Percentiles rank a stretch among this genome's conserved stretches.
phyloP scores from a whole-genome alignment of 306 rosid genomes.

The Vigna mungo region DNA sequence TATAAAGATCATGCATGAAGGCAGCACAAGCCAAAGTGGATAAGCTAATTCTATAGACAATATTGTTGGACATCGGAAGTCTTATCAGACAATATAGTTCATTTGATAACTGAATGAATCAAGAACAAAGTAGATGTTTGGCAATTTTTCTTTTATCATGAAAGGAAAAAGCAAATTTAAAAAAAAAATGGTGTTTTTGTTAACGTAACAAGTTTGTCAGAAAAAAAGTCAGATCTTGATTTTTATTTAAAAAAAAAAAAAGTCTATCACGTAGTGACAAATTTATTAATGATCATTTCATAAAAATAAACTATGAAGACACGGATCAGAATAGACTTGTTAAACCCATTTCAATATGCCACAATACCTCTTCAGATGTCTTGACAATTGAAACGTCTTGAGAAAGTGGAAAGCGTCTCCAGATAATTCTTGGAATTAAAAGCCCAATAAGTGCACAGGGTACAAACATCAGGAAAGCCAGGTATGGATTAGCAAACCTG shows the following conservation, averaged over 20 bases:
- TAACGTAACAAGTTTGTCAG: conserved; percentile 4
- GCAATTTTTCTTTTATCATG: conserved; percentile 9
- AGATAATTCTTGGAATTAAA: conserved; percentile 75
- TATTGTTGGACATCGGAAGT: background rate
- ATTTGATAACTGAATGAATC: conserved; percentile 16
- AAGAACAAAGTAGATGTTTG: conserved; percentile 9
- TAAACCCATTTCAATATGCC: conserved; percentile 37
- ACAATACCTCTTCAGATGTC: conserved; percentile 73
- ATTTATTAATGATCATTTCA: conserved; percentile 8
- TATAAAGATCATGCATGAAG: conserved; percentile 19
- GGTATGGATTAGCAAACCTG: conserved; percentile 92
- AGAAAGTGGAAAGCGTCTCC: conserved; percentile 71
- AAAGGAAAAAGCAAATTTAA: conserved; percentile 24
- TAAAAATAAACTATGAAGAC: background rate
- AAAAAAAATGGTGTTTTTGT: background rate
- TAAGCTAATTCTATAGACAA: conserved; percentile 24
- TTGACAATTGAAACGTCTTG: conserved; percentile 65
- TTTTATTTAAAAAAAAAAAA: background rate
- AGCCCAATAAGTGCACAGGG: conserved; percentile 86
- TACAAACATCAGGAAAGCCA: conserved; percentile 93
- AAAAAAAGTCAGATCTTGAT: background rate
- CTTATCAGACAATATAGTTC: conserved; percentile 16
- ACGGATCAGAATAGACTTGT: background rate
- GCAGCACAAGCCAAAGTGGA: conserved; percentile 14
- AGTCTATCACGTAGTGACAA: conserved; percentile 7